Conservation (phyloP, 306 rosid species). For the Vigna radiata region DNA sequence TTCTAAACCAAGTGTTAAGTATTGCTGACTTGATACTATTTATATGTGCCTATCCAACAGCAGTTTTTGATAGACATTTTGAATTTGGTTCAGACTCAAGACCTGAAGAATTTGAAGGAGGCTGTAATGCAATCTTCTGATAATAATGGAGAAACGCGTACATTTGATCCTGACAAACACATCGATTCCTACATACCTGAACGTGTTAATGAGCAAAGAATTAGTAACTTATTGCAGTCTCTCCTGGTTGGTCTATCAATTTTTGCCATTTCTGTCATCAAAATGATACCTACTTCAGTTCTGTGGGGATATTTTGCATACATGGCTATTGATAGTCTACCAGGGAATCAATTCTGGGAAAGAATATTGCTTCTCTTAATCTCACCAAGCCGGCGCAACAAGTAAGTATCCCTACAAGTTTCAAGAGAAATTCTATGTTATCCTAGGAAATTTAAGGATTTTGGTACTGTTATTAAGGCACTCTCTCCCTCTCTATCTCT, state of each 20-base stretch:
- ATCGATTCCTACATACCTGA: slow-evolving; percentile 71
- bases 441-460: background rate
- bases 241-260: slow-evolving; percentile 66
- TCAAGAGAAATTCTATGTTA: background rate
- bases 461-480: background rate
- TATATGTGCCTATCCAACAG: background rate
- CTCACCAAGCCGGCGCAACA: slow-evolving; percentile 63
- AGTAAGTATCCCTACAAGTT: slow-evolving; percentile 51
- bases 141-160: slow-evolving; percentile 28
- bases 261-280: slow-evolving; percentile 57
- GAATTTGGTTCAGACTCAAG: slow-evolving; percentile 38
- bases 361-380: slow-evolving; percentile 73
- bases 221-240: slow-evolving; percentile 75
- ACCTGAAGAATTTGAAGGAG: slow-evolving; percentile 55
- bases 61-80: slow-evolving; percentile 17
- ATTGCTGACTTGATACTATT: background rate
- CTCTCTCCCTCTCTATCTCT: background rate
- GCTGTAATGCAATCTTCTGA: slow-evolving; percentile 62
- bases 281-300: slow-evolving; percentile 79
- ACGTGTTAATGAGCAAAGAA: slow-evolving; percentile 84
- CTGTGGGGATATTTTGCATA: slow-evolving; percentile 87
- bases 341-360: slow-evolving; percentile 89
- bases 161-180: slow-evolving; percentile 68
- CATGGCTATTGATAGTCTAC: slow-evolving; percentile 91
- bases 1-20: slow-evolving; percentile 63